These are phyloP conservation scores for Melampsora medusae DNA, from an alignment of 1,284 basidiomycete species.

Conservation along the genomic window DNA sequence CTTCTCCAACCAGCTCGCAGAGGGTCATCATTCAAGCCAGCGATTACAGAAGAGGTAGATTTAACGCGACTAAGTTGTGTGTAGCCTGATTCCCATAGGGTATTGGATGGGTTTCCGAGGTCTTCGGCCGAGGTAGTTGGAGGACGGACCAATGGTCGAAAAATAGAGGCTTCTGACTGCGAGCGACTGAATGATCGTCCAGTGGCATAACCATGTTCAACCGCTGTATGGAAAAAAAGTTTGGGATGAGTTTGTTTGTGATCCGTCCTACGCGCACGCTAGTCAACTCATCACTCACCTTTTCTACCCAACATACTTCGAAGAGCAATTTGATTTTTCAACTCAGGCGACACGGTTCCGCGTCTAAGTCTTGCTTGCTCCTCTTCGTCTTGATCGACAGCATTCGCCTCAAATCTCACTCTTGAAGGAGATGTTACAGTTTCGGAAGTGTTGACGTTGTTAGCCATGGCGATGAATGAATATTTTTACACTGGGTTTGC, in stretches of 20 bases:
- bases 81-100: constrained; percentile 36
- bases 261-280: not conserved
- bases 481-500: no score
- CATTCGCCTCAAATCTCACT: constrained; percentile 16
- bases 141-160: constrained; percentile 23
- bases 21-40: constrained; percentile 37
- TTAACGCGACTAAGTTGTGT: constrained; percentile 33
- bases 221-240: constrained; percentile 11
- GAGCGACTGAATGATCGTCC: constrained; percentile 26
- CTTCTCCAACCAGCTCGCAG: constrained; percentile 41
- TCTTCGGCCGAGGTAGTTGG: constrained; percentile 18
- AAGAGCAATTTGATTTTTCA: constrained; percentile 38
- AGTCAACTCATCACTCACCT: not conserved
- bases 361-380: constrained; percentile 24
- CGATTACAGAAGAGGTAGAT: constrained; percentile 39
- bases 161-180: constrained; percentile 38
- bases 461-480: no score
- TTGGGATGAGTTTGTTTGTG: not conserved
- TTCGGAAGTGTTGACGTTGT: no score
- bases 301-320: constrained; percentile 40
- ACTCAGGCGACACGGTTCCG: constrained; percentile 29
- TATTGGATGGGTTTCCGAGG: constrained; percentile 35
- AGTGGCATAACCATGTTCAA: constrained; percentile 39
- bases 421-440: not conserved
- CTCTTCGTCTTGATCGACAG: constrained; percentile 22